These are phyloP conservation scores for Nymphaea thermarum DNA, from an alignment of 164 flowering plant genomes.

Conservation along the genomic window DNA sequence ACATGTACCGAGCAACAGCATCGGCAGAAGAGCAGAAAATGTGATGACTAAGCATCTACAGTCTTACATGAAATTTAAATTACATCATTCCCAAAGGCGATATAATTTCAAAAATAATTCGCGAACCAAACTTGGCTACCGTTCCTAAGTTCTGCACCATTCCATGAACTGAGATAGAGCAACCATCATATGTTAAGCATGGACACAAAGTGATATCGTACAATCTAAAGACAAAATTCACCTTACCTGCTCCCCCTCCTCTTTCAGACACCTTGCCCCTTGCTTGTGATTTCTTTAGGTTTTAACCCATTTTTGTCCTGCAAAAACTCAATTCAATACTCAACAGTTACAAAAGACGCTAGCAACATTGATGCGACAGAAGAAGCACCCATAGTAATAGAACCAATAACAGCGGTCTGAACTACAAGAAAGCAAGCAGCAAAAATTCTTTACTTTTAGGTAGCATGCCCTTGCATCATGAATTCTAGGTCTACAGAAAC, in stretches of 20 bases:
- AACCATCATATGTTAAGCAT: neutral
- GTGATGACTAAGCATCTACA: neutral
- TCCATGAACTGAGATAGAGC: neutral
- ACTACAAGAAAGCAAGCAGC: neutral
- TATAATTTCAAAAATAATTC: neutral
- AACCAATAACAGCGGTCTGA: neutral
- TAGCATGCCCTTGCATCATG: neutral
- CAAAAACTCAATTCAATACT: constrained; percentile 1
- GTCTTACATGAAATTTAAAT: neutral
- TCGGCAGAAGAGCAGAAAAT: neutral
- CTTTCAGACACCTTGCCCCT: constrained; percentile 31
- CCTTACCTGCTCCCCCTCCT: neutral
- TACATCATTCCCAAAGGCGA: neutral
- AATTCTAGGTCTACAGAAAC: no score
- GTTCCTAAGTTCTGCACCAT: neutral
- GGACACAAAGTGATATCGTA: neutral
- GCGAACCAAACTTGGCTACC: neutral
- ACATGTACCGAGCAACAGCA: neutral
- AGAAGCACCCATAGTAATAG: neutral
- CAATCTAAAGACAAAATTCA: no score
- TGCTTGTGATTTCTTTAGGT: constrained; percentile 27
- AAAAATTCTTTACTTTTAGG: neutral
- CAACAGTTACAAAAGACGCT: no score
- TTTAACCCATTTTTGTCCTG: constrained; percentile 36
- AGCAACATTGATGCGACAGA: no score